phyloP scores from a whole-genome alignment of 2,329 filamentous ascomycete species.

The Samsoniella hepiali region DNA sequence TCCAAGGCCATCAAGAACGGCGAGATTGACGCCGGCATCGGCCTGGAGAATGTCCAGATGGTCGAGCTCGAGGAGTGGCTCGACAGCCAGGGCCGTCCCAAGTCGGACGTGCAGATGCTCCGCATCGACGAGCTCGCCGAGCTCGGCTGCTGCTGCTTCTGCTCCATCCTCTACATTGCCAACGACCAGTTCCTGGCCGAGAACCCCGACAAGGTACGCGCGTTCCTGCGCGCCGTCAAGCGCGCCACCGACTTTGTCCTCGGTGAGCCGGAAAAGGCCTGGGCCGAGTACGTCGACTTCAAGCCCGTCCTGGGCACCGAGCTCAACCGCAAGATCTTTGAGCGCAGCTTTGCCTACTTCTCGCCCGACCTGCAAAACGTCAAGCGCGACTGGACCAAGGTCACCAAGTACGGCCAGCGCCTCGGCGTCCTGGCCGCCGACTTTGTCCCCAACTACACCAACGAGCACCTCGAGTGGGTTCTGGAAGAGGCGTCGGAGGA shows the following conservation, averaged over 20 bases:
- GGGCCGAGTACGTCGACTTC: conserved; percentile 66
- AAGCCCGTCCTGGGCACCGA: conserved; percentile 67
- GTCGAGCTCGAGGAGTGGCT: conserved; percentile 79
- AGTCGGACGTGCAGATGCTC: conserved; percentile 72
- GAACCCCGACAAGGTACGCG: conserved; percentile 62
- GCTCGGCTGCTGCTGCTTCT: conserved; percentile 81
- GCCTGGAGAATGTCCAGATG: conserved; percentile 80
- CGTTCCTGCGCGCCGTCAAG: conserved; percentile 72
- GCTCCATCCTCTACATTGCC: conserved; percentile 75
- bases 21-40: conserved; percentile 70
- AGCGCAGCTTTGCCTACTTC: conserved; percentile 75
- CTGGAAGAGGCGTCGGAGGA: conserved; percentile 63
- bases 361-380: conserved; percentile 74
- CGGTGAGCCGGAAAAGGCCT: conserved; percentile 58
- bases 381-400: conserved; percentile 70
- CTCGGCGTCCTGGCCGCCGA: conserved; percentile 61
- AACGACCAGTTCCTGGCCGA: conserved; percentile 67
- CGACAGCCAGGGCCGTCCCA: conserved; percentile 56
- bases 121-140: conserved; percentile 78
- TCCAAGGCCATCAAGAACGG: conserved; percentile 72
- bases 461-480: conserved; percentile 64
- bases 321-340: conserved; percentile 75
- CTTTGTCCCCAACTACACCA: conserved; percentile 73
- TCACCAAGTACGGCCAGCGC: conserved; percentile 72
- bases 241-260: conserved; percentile 71